Evolutionary conservation across 2,329 filamentous ascomycete genomes (phyloP).

Genomic region (Massarina eburnea): DNA sequence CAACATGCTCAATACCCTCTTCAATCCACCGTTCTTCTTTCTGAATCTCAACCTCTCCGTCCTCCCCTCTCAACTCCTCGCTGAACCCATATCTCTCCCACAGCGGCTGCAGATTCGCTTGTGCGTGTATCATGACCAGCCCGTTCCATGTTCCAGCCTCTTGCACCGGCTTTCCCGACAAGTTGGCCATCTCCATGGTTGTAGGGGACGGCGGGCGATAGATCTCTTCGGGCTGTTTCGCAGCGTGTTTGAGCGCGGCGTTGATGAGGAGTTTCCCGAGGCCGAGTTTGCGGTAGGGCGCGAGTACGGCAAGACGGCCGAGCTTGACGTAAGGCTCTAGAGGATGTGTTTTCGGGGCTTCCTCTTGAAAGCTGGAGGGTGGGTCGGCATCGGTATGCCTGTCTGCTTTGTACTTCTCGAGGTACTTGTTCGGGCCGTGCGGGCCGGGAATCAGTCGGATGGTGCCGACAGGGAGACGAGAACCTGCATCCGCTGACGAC

Average conservation of each 20-base stretch:
- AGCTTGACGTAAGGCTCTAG: constrained; percentile 80
- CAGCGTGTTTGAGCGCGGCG: constrained; percentile 68
- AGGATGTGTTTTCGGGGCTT: constrained; percentile 51
- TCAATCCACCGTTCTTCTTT: constrained; percentile 65
- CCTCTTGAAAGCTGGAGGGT: constrained; percentile 12
- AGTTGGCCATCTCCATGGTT: constrained; percentile 45
- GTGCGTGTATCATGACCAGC: constrained; percentile 77
- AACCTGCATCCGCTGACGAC: constrained; percentile 42
- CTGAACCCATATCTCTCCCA: constrained; percentile 76
- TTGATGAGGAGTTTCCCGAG: constrained; percentile 68
- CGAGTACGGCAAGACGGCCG: constrained; percentile 72
- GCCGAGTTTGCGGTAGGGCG: constrained; percentile 64
- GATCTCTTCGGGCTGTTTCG: constrained; percentile 56
- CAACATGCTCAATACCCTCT: constrained; percentile 81
- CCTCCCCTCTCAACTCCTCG: constrained; percentile 69
- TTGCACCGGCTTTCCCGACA: constrained; percentile 47
- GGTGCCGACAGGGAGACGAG: constrained; percentile 66
- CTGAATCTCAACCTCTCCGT: constrained; percentile 30
- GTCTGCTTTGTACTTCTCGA: constrained; percentile 16
- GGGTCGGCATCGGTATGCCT: constrained; percentile 36
- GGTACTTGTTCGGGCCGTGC: constrained; percentile 65
- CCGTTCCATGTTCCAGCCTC: constrained; percentile 65
- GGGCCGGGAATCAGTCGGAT: constrained; percentile 82
- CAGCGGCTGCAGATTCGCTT: constrained; percentile 63
- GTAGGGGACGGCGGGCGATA: constrained; percentile 43